Evolutionary conservation across 1,284 basidiomycete genomes (phyloP).

Genomic region (Hemileia vastatrix): DNA sequence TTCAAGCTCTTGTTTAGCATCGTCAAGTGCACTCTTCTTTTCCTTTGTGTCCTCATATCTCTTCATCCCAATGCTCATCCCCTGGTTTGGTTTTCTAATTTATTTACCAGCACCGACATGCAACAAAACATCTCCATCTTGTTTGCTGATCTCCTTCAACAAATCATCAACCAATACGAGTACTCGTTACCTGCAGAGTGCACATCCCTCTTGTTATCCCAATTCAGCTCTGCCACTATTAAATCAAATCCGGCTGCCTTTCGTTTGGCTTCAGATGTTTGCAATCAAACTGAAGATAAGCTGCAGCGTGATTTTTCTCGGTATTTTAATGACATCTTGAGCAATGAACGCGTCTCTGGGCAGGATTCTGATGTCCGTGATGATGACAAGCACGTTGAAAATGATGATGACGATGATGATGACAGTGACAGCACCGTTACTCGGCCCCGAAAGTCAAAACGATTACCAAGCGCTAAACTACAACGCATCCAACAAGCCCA

Average conservation of each 20-base stretch:
- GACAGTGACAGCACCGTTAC: slow-evolving; percentile 6
- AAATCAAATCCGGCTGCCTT: slow-evolving; percentile 52
- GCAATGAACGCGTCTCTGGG: slow-evolving; percentile 46
- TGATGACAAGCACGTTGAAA: slow-evolving; percentile 47
- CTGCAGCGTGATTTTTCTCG: slow-evolving; percentile 74
- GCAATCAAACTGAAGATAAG: slow-evolving; percentile 70
- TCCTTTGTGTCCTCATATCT: neutral
- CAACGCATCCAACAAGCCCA: slow-evolving; percentile 52
- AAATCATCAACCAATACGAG: slow-evolving; percentile 75
- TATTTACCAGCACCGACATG: slow-evolving; percentile 53
- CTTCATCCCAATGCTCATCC: neutral
- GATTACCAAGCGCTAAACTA: slow-evolving; percentile 23
- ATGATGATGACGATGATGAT: slow-evolving; percentile 53
- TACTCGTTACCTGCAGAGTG: slow-evolving; percentile 61
- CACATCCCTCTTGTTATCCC: slow-evolving; percentile 68
- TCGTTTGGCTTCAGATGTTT: slow-evolving; percentile 77
- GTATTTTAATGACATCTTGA: slow-evolving; percentile 69
- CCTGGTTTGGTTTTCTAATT: neutral
- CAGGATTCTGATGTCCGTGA: too few relatives aligned
- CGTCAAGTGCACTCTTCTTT: slow-evolving; percentile 50
- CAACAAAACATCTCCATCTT: slow-evolving; percentile 81
- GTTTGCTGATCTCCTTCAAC: slow-evolving; percentile 76
- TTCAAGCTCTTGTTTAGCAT: slow-evolving; percentile 75
- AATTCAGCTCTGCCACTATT: slow-evolving; percentile 71
- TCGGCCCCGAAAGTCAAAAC: neutral